phyloP scores from a whole-genome alignment of 108 stramenopile species.

The Fragilariopsis cylindrus region DNA sequence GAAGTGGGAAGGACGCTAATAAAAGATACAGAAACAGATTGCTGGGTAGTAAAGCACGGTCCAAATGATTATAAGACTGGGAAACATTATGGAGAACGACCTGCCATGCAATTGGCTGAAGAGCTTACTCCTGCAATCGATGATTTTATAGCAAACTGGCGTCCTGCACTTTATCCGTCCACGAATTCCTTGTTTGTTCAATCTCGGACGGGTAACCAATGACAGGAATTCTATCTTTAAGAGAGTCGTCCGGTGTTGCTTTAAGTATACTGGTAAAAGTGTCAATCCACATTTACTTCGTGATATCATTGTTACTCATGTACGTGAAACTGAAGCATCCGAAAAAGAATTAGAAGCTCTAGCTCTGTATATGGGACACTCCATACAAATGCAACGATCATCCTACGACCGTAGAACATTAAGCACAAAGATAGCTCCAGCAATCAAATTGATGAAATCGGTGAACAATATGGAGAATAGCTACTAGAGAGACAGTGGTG shows the following conservation, averaged over 20 bases:
- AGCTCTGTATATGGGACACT: constrained; percentile 88
- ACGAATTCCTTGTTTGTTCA: constrained; percentile 63
- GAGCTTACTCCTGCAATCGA: constrained; percentile 70
- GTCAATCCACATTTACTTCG: constrained; percentile 84
- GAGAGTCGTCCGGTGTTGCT: constrained; percentile 72
- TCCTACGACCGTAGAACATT: constrained; percentile 84
- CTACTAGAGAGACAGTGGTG: too few species aligned
- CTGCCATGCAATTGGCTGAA: constrained; percentile 56
- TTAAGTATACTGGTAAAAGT: constrained; percentile 72
- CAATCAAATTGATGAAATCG: constrained; percentile 64
- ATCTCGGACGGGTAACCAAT: constrained; percentile 68
- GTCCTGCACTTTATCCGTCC: constrained; percentile 57
- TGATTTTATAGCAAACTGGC: constrained; percentile 72
- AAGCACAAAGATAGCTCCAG: constrained; percentile 79
- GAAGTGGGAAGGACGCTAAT: constrained; percentile 71
- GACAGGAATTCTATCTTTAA: constrained; percentile 74
- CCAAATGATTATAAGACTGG: constrained; percentile 88
- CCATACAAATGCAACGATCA: constrained; percentile 80
- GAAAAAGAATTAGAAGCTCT: constrained; percentile 85
- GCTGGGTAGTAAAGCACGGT: constrained; percentile 73
- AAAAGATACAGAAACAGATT: constrained; percentile 31
- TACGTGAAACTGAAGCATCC: constrained; percentile 75
- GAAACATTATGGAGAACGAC: constrained; percentile 79
- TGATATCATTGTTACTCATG: constrained; percentile 87
- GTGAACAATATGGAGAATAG: constrained; percentile 30